phyloP scores from a whole-genome alignment of 2,329 filamentous ascomycete genomes.

The Penicillium sp. region DNA sequence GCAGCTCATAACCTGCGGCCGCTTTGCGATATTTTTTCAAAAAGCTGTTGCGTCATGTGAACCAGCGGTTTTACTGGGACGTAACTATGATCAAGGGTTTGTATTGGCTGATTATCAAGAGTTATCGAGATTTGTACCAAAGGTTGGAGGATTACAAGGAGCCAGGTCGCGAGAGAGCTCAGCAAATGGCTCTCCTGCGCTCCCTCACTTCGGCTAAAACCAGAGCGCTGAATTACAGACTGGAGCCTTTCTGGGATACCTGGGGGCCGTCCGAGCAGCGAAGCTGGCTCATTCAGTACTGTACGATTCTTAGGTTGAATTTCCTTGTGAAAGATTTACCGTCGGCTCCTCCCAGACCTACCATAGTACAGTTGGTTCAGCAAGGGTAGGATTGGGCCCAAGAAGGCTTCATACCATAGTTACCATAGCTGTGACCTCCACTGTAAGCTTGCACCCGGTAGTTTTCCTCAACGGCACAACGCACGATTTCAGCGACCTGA shows the following conservation, averaged over 20 bases:
- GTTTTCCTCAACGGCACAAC: conserved; percentile 15
- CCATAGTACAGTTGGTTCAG: background rate
- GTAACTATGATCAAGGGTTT: background rate
- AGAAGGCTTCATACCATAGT: conserved; percentile 41
- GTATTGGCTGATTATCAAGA: conserved; percentile 2
- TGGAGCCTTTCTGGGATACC: background rate
- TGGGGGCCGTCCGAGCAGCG: background rate
- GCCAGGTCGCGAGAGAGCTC: background rate
- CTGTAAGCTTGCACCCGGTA: conserved; percentile 23
- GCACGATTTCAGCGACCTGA: conserved; percentile 20
- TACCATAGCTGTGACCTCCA: conserved; percentile 31
- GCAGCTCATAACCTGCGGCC: background rate
- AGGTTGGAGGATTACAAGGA: background rate
- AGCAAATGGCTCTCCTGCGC: background rate
- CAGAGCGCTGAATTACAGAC: background rate
- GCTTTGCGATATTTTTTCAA: background rate
- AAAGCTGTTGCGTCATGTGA: background rate
- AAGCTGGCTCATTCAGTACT: background rate
- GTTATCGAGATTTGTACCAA: background rate
- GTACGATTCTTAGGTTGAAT: background rate
- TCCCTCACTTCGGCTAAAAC: background rate
- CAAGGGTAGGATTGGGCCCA: background rate
- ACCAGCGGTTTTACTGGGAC: background rate
- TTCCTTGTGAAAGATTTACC: conserved; percentile 11
- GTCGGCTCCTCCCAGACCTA: conserved; percentile 36